Evolutionary conservation across 2,329 filamentous ascomycete species (phyloP), one percentile per base, ranked within the genome.

Genomic region (Calycina herbarum): DNA sequence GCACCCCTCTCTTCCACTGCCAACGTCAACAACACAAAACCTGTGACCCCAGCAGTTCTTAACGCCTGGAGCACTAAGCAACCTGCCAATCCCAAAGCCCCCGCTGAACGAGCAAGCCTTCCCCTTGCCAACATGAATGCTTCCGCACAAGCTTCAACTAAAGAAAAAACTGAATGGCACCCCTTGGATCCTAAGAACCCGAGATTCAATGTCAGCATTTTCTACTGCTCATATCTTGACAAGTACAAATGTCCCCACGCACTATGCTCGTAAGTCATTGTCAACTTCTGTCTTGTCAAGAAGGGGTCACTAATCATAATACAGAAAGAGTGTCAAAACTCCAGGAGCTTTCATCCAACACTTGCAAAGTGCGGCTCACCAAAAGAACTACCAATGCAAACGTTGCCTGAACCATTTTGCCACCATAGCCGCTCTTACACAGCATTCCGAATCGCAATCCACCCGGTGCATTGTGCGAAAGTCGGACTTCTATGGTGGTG

Each of bases 391-490:
- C 20, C 68, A 70, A 24, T 86, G 84, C 72, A 82, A 82, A 0
- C 74, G 73, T 54, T 86, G 84, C 68, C 71, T 73, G 11, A 72
- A 70, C 2, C 69, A 67, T 4, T 85, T 83, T 71, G 73, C 74
- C 10, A 76, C 76, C 1, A 72, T 80, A 29, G 69, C 77, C 13
- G 76, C 79, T 1, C 78, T 85, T 54, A 77, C 80, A 3, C 75
- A 77, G 45, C 84, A 86, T 66, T 78, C 78, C 27, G 83, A 85
- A 70, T 77, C 79, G 0, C 78, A 76, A 61, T 74, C 76, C 2
- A 70, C 61, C 38, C 74, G 72, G 20, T 84, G 83, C 73, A 70
- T 71, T 6, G 76, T 84, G 27, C 79, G 80, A 10, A 68, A 79
- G 3, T 76, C 78, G 0, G 73, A 78, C 15, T 73, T 76, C 20